Percentiles rank a stretch among this genome's conserved stretches.
Evolutionary conservation across 208 protist species (phyloP).

Genomic region (Acanthamoeba culbertsoni): DNA sequence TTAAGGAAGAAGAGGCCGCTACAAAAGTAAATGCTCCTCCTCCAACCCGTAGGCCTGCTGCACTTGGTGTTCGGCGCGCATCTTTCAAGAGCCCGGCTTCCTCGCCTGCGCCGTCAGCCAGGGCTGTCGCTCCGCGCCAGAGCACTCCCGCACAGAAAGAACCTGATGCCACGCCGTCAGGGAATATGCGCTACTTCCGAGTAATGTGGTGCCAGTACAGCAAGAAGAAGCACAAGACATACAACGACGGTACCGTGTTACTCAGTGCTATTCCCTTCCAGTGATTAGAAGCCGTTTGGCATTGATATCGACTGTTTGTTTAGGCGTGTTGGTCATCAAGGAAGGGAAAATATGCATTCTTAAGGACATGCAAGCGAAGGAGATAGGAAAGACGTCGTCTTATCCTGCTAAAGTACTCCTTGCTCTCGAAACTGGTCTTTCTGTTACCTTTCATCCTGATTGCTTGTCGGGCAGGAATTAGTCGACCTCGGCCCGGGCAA

Average conservation of each 20-base stretch:
- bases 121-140: background rate
- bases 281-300: background rate
- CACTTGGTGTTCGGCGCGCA: background rate
- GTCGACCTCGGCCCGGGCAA: constrained; percentile 21
- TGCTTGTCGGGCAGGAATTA: background rate
- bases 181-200: background rate
- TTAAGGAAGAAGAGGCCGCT: background rate
- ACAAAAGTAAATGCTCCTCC: background rate
- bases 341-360: constrained; percentile 40
- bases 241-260: constrained; percentile 1
- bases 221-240: constrained; percentile 61
- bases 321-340: constrained; percentile 45
- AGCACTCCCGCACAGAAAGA: background rate
- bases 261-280: background rate
- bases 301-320: background rate
- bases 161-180: background rate
- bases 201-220: constrained; percentile 59
- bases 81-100: background rate
- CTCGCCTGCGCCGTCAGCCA: background rate
- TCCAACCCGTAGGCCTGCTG: background rate
- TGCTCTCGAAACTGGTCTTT: background rate
- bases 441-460: too few species aligned
- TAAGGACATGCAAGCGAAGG: constrained; percentile 63
- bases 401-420: constrained; percentile 4
- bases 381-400: constrained; percentile 41